Evolutionary conservation across 2,329 filamentous ascomycete genomes (phyloP), one percentile per base, ranked within the genome.

Genomic region (Clonostachys rhizophaga): DNA sequence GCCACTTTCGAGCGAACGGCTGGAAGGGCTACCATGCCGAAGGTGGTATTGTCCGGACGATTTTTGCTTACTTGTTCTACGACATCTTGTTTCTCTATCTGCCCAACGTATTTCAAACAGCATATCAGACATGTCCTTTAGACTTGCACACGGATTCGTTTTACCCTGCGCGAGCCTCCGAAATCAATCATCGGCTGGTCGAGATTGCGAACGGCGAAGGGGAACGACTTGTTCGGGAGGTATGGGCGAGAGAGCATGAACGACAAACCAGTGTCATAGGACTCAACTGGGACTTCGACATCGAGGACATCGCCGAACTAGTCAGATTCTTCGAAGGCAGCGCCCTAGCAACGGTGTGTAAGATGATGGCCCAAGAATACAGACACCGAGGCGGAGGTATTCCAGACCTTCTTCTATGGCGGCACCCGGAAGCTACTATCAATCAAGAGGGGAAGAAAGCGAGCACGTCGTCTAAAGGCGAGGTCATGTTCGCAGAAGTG

Each of bases 11-110:
- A 34, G 74, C 78, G 10, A 75, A 87, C 45, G 92, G 91, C 3
- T 97, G 90, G 86, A 96, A 96, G 64, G 94, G 94, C 11, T 96
- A 92, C 60, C 94, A 99, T 66, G 83, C 86, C 16, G 94, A 99
- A 72, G 90, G 91, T 34, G 89, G 91, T 3, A 91, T 97, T 55
- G 71, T 97, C 7, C 84, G 91, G n/a, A 99, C 94, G 0, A 73
- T 99, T 24, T 91, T 91, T 65, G 87, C 84, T 13, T 92, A 94
- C 60, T 80, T 99, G 16, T 96, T 97, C 71, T 94, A 86, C 71
- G 92, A 99, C 65, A 81, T 97, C 20, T 72, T 99, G 7, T 97
- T 97, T 67, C 75, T 90, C 24, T 96, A 95, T 65, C 81, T 97
- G 6, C 92, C 94, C 24, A 96, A 97, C 57, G 92, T 99, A 47